Evolutionary conservation across 345 rosid species (phyloP).

Genomic region (Salix koriyanagi): DNA sequence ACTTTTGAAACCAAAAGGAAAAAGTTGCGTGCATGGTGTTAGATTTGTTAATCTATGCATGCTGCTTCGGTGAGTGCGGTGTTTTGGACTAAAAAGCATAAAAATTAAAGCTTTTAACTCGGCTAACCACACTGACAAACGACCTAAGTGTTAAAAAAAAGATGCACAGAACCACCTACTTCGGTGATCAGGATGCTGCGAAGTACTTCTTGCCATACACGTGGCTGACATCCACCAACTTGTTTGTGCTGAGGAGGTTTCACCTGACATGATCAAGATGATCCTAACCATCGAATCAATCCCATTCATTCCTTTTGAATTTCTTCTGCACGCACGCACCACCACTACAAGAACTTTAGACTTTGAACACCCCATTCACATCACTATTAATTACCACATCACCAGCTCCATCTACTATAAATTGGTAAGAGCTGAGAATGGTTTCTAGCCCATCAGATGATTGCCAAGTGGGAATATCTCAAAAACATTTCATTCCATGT

Average conservation of each 20-base stretch:
- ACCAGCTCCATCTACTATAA: not conserved
- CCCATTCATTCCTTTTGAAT: not conserved
- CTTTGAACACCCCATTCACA: not conserved
- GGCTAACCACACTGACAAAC: no score
- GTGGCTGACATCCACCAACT: conserved; percentile 15
- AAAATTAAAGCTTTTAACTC: no score
- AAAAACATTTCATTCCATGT: not conserved
- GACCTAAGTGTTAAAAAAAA: no score
- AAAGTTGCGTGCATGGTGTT: conserved; percentile 36
- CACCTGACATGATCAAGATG: not conserved
- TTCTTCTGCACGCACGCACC: not conserved
- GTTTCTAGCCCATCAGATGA: not conserved
- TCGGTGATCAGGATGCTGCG: conserved; percentile 9
- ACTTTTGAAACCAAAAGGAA: conserved; percentile 61
- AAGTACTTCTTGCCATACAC: conserved; percentile 15
- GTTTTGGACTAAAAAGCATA: no score
- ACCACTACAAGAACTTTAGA: not conserved
- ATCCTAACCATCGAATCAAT: conserved; percentile 1
- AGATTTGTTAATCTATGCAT: no score
- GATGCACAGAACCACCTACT: not conserved
- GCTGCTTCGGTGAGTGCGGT: not conserved
- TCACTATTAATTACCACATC: not conserved
- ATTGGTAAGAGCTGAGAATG: not conserved
- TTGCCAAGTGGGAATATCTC: not conserved
- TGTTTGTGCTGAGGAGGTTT: not conserved